phyloP scores from a whole-genome alignment of 176 grass and related monocot species.

The Saccharum spontaneum region DNA sequence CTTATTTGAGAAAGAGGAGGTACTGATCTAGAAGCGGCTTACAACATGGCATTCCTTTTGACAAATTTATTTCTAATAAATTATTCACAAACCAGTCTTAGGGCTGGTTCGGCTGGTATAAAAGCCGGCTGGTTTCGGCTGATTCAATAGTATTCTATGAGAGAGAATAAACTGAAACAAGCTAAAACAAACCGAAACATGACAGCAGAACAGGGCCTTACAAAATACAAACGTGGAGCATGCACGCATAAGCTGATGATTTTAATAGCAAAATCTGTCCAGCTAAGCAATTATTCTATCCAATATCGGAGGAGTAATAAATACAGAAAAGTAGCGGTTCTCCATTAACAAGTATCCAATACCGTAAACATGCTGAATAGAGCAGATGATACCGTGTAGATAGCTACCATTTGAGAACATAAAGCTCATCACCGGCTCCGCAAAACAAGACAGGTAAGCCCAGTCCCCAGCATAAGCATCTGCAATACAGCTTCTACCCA shows the following conservation, averaged over 20 bases:
- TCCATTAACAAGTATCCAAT: conserved; percentile 6
- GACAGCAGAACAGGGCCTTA: too few species aligned
- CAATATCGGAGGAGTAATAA: neutral
- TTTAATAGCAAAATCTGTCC: neutral
- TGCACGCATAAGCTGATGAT: neutral
- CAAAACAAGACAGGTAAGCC: conserved; percentile 17
- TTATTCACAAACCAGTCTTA: neutral
- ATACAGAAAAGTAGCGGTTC: conserved; percentile 10
- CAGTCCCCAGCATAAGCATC: conserved; percentile 23
- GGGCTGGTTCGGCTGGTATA: too few species aligned
- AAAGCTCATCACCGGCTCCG: conserved; percentile 4
- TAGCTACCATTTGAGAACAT: conserved; percentile 4
- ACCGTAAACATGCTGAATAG: neutral
- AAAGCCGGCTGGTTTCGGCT: too few species aligned
- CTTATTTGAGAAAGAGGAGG: neutral
- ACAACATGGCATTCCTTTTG: neutral
- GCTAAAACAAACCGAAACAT: too few species aligned
- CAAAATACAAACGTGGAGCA: neutral
- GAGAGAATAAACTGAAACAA: too few species aligned
- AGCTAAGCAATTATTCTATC: neutral
- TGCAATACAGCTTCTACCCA: neutral
- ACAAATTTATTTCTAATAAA: neutral
- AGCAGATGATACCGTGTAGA: conserved; percentile 6
- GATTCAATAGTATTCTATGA: too few species aligned
- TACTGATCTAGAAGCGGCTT: neutral